Percentiles rank a stretch among this genome's conserved stretches.
These are phyloP conservation scores for Nitzschia sp. DNA, from an alignment of 108 stramenopile genomes.

Conservation along the genomic window DNA sequence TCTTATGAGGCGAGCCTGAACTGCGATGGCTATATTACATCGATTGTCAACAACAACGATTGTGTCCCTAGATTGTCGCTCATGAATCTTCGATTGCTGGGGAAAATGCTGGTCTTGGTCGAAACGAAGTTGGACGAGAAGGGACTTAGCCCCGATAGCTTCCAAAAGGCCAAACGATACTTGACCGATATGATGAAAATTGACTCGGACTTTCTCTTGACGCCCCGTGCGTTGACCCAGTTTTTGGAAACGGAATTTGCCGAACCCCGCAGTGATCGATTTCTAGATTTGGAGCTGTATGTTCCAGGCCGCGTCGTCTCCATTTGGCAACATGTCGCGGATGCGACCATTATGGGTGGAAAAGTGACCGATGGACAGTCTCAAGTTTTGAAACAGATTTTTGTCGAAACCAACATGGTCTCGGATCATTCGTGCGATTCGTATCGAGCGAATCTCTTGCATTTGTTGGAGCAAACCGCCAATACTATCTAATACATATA, in stretches of 20 bases:
- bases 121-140: constrained; percentile 28
- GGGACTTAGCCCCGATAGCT: constrained; percentile 25
- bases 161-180: constrained; percentile 1
- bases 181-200: constrained; percentile 13
- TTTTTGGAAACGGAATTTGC: constrained; percentile 18
- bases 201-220: constrained; percentile 32
- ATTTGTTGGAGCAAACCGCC: constrained; percentile 22
- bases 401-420: constrained; percentile 20
- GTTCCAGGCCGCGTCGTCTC: constrained; percentile 42
- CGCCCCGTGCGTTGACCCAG: constrained; percentile 11
- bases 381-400: constrained; percentile 37
- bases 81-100: constrained; percentile 23
- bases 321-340: constrained; percentile 36
- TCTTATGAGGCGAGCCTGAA: constrained; percentile 14
- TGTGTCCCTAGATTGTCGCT: constrained; percentile 42
- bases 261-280: constrained; percentile 9
- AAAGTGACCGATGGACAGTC: constrained; percentile 42
- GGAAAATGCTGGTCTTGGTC: constrained; percentile 17
- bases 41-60: constrained; percentile 54
- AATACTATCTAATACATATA: constrained; percentile 25
- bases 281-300: constrained; percentile 33
- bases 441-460: constrained; percentile 16
- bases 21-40: constrained; percentile 31
- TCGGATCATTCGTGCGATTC: constrained; percentile 21
- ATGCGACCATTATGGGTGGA: constrained; percentile 18